A percentile compares a stretch with the other conserved stretches of the same genome.
These are phyloP conservation scores for Primulina huaijiensis DNA, from an alignment of 257 asterid genomes.

Conservation along the genomic window DNA sequence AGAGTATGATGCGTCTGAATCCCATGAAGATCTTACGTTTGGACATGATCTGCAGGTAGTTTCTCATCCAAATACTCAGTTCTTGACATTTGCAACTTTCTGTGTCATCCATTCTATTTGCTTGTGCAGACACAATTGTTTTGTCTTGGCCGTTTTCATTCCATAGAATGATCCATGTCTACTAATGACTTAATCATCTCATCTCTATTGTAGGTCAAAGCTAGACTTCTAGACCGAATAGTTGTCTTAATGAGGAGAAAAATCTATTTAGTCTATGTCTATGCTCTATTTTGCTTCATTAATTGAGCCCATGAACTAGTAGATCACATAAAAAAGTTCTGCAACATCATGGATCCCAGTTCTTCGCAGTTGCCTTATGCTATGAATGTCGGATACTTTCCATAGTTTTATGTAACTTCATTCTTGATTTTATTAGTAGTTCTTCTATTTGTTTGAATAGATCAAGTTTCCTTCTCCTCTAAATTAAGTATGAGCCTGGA, in stretches of 20 bases:
- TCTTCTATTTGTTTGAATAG: too few species aligned
- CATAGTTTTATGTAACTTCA: too few species aligned
- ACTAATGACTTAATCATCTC: not conserved
- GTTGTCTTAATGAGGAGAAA: not conserved
- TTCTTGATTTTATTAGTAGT: too few species aligned
- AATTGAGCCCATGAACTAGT: not conserved
- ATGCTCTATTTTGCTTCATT: not conserved
- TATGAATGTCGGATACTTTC: too few species aligned
- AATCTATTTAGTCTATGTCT: too few species aligned
- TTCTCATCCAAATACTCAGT: slow-evolving; percentile 3
- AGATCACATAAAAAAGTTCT: not conserved
- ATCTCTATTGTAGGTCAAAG: not conserved
- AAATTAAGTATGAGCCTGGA: too few species aligned
- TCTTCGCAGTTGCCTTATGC: too few species aligned
- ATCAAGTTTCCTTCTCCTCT: too few species aligned
- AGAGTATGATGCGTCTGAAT: slow-evolving; percentile 47
- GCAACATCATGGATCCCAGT: too few species aligned
- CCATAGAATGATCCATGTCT: not conserved
- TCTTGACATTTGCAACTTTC: not conserved
- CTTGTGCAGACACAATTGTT: not conserved
- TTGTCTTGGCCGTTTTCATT: not conserved
- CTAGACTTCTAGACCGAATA: not conserved
- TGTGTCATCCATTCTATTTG: slow-evolving; percentile 1
- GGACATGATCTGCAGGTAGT: slow-evolving; percentile 64
- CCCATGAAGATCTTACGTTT: slow-evolving; percentile 40